Evolutionary conservation across 306 rosid species (phyloP), one percentile per base, ranked within the genome.

Genomic region (Pyrus communis): DNA sequence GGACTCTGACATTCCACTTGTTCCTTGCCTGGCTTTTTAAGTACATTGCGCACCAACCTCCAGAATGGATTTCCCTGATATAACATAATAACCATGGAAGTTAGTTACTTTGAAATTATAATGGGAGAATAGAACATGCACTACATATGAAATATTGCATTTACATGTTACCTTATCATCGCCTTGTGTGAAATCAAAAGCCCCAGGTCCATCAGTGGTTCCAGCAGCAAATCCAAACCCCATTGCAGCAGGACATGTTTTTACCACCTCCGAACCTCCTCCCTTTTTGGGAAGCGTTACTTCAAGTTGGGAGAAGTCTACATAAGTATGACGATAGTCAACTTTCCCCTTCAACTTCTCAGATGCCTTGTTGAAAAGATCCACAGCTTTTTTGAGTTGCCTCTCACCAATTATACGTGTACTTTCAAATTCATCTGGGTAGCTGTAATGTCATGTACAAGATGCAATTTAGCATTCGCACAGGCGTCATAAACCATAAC

Each of bases 191-290:
- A 91, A 91, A 85, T 91, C 97, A 82, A 93, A 93, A 64, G 98
- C 93, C 74, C 98, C 97, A 46, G 98, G 98, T 59, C 98, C 98
- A 79, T 93, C 98, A 21, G 97, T 93, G 70, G 96, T 93, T 83
- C 98, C 98, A 22, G 98, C 98, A 10, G 93, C 98, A 90, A 91
- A 93, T 76, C 89, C 91, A 78, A 91, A 88, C 45, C 98, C 98
- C 98, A 93, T 93, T 55, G 98, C 96, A 46, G 98, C 97, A 38
- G 98, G 96, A 76, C 98, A 93, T 68, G 98, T 93, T 80, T 87
- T 89, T 60, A 84, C 91, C 69, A 80, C 85, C 80, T 91, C 74
- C 17, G 82, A 57, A 78, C 74, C 83, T 82, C 89, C 97, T 64
- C 81, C 89, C 67, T 69, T 46, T 69, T 82, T 82, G 52, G 84